Conservation (phyloP, 352 stramenopile species). For the Pythium sukuiense region DNA sequence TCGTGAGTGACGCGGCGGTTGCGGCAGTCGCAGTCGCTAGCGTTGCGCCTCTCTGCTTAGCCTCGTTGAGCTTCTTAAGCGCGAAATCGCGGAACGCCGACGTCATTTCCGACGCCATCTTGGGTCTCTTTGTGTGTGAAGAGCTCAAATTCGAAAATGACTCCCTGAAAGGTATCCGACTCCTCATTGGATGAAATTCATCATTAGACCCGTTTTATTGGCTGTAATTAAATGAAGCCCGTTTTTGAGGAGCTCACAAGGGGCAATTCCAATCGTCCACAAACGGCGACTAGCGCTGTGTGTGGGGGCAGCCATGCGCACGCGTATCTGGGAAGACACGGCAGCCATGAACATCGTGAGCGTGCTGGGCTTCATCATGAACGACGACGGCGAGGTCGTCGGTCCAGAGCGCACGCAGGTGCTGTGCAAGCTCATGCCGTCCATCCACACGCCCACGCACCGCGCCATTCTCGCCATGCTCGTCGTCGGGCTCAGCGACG, state of each 20-base stretch:
- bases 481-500: slow-evolving; percentile 63
- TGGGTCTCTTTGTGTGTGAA: not conserved
- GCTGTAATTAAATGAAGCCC: not conserved
- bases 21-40: slow-evolving; percentile 50
- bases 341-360: slow-evolving; percentile 81
- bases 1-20: slow-evolving; percentile 50
- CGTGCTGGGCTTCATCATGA: slow-evolving; percentile 79
- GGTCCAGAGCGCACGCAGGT: slow-evolving; percentile 73
- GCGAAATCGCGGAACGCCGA: slow-evolving; percentile 68
- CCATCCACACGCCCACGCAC: slow-evolving; percentile 77
- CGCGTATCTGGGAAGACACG: slow-evolving; percentile 77
- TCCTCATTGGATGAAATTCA: slow-evolving; percentile 16
- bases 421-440: slow-evolving; percentile 83
- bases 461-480: slow-evolving; percentile 78
- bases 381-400: slow-evolving; percentile 77
- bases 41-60: slow-evolving; percentile 58
- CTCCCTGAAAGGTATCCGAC: slow-evolving; percentile 1
- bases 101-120: slow-evolving; percentile 67
- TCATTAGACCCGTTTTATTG: slow-evolving; percentile 5
- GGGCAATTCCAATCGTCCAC: not conserved
- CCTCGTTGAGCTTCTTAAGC: slow-evolving; percentile 74
- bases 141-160: slow-evolving; percentile 8
- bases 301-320: slow-evolving; percentile 43
- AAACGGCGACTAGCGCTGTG: not conserved
- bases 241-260: slow-evolving; percentile 5